phyloP scores from a whole-genome alignment of 371 early-diverging fungal species.

The Fennellomyces sp. region DNA sequence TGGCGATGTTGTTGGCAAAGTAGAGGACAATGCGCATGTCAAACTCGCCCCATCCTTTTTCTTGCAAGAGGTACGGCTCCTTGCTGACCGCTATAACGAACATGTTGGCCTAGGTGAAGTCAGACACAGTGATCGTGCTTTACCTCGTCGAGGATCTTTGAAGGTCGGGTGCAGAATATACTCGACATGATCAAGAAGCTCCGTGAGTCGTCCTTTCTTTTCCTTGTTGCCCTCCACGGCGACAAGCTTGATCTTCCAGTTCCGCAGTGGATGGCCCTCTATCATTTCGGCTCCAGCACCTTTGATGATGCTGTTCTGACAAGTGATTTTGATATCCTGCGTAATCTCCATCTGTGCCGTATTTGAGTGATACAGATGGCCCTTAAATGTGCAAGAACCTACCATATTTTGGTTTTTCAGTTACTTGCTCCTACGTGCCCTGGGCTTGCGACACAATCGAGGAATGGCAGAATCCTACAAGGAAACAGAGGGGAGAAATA shows the following conservation, averaged over 20 bases:
- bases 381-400: neutral
- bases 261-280: slow-evolving; percentile 58
- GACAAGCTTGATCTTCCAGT: slow-evolving; percentile 59
- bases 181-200: slow-evolving; percentile 69
- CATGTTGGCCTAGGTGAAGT: neutral
- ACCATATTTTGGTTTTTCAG: too few relatives aligned
- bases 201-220: slow-evolving; percentile 47
- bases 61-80: slow-evolving; percentile 54
- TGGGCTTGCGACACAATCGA: too few relatives aligned
- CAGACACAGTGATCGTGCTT: neutral
- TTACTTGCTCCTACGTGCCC: too few relatives aligned
- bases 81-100: slow-evolving; percentile 55
- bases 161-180: slow-evolving; percentile 77
- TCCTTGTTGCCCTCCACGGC: slow-evolving; percentile 53
- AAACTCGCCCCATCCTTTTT: slow-evolving; percentile 77
- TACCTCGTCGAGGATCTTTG: slow-evolving; percentile 65
- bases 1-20: slow-evolving; percentile 50
- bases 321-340: slow-evolving; percentile 42
- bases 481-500: too few relatives aligned
- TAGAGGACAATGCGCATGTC: slow-evolving; percentile 64
- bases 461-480: too few relatives aligned
- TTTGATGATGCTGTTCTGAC: slow-evolving; percentile 38
- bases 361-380: neutral
- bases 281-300: slow-evolving; percentile 24
- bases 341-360: slow-evolving; percentile 14